These are phyloP conservation scores for Fusarium multiceps DNA, from an alignment of 2,329 filamentous ascomycete genomes.

Conservation along the genomic window DNA sequence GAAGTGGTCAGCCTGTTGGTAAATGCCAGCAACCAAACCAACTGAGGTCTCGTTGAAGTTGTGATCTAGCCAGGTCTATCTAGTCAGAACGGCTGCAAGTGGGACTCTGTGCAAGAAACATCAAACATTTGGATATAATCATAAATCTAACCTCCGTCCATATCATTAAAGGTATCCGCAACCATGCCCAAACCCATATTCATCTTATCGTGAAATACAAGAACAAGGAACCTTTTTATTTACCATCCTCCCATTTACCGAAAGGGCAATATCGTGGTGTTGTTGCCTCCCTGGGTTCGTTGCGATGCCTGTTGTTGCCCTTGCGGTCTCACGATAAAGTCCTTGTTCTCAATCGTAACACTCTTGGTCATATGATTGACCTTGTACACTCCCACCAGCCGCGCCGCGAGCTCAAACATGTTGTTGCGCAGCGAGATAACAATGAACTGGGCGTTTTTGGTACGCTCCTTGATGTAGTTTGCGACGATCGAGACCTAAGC, in stretches of 20 bases:
- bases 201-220: conserved; percentile 39
- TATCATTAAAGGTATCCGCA: conserved; percentile 39
- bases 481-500: conserved; percentile 92
- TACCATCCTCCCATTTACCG: conserved; percentile 42
- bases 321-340: conserved; percentile 69
- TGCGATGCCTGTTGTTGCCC: conserved; percentile 51
- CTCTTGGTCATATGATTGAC: conserved; percentile 99
- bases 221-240: conserved; percentile 8
- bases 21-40: not conserved
- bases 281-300: conserved; percentile 43
- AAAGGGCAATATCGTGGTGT: conserved; percentile 52
- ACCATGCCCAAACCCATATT: conserved; percentile 29
- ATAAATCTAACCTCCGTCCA: conserved; percentile 39
- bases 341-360: conserved; percentile 86
- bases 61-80: not conserved
- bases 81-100: not conserved
- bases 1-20: not conserved
- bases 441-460: conserved; percentile 99
- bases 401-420: conserved; percentile 98
- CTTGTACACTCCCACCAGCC: conserved; percentile 98
- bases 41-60: not conserved
- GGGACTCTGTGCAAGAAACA: not conserved
- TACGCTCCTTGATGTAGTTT: conserved; percentile 98
- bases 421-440: conserved; percentile 98
- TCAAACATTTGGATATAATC: conserved; percentile 41